Evolutionary conservation across 2,329 filamentous ascomycete species (phyloP), one percentile per base, ranked within the genome.

Genomic region (Curvularia verruculosa): DNA sequence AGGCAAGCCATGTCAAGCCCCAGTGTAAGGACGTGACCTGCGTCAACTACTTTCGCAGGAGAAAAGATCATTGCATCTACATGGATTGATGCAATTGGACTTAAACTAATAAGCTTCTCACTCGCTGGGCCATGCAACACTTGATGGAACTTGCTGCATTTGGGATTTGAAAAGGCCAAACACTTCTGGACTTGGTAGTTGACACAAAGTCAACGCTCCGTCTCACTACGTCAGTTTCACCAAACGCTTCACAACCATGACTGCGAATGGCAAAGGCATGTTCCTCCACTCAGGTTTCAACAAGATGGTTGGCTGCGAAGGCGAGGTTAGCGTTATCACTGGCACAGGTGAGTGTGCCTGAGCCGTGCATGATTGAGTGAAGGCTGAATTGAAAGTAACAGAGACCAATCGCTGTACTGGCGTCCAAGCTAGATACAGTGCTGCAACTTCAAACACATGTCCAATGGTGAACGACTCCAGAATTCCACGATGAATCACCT

Each of bases 211-310:
- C 0, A 83, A 83, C 52, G 73, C 76, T 40, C 83, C 83, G 0
- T 81, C 79, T 0, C 80, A 84, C 58, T 83, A 83, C 0, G 83
- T 85, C 8, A 84, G 84, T 52, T 84, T 85, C 68, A 84, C 82
- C 3, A 85, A 85, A 61, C 76, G 83, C 1, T 78, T 77, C 4
- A 84, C 83, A 0, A 83, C 81, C 1, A 83, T 84, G 54, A 79
- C 85, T 37, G 81, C 80, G 0, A 63, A 79, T 54, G 78, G 77
- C 0, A 79, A 84, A 1, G 75, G 78, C 0, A 81, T 85, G 10
- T 75, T 77, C 3, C 76, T 77, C 2, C 81, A 83, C 63, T 63
- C 71, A 0, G 74, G 73, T 0, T 85, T 85, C 59, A 84, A 83
- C 1, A 55, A 78, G 9, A 83, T 78, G 1, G 60, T 80, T 1